Base-by-base conservation (phyloP, 345 rosid genomes). In the Aurinia saxatilis region DNA sequence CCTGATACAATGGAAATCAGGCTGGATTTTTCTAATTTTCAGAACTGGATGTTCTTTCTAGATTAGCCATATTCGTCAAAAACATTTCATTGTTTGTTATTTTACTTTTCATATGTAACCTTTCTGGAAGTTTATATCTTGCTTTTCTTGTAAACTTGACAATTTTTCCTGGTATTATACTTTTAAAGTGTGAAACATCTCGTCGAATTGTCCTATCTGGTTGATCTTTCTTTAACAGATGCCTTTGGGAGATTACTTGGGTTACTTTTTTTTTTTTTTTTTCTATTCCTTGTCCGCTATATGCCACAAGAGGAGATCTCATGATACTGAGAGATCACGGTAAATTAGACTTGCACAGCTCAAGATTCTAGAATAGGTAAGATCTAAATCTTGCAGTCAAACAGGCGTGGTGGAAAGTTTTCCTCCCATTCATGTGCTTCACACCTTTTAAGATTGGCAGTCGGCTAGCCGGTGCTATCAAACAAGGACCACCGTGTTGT, bases 21-120 rank as follows among this genome's bases (percentile, higher is more conserved):
- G 46, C 47, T 64, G 27, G 16, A 27, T 45, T 60, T 68, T 49
- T 59, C 51, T 63, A 59, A 41, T 42, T 21, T 68, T 68, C 58
- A 53, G 49, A 53, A 36, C 2, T 46, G 21, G 46, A 51, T 60
- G 54, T 52, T 44, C 48, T 36, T 51, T 27, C 12, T 46, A 53
- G 60, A 50, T 56, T 50, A 56, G 68, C 34, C 66, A 63, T 63
- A 63, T 71, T 64, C 27, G 14, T 42, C 6, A 10, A 52, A 71
- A 57, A 59, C 57, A 27, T 48, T 41, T 10, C 7, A 13, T 49
- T 57, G 53, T 63, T 70, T 48, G 64, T 23, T 63, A 35, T 40
- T 35, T 55, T 33, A n/a, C 2, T 31, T 29, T 63, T 63, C 39
- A 36, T 33, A 41, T 56, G 48, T 63, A 71, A 70, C n/a, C 12